Percentiles rank a stretch among this genome's conserved stretches.
phyloP scores from a whole-genome alignment of 345 rosid genomes.

The Brassica rapa region DNA sequence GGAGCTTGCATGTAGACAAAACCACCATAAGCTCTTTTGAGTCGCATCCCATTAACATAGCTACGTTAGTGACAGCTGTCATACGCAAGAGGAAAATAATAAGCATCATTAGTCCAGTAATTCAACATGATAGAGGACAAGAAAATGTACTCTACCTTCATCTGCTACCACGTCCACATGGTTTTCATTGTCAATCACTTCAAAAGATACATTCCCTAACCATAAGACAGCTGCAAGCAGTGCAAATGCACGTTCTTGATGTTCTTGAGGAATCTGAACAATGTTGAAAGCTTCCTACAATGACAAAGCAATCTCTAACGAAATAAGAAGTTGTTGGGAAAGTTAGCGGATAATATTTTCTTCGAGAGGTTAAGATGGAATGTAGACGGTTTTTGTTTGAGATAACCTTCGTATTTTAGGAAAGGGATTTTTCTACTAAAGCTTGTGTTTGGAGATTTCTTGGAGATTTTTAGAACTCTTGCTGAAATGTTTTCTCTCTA shows the following conservation, averaged over 20 bases:
- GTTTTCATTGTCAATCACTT: slow-evolving; percentile 68
- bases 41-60: slow-evolving; percentile 71
- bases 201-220: slow-evolving; percentile 82
- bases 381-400: no score
- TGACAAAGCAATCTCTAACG: background rate
- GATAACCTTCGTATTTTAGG: no score
- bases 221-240: slow-evolving; percentile 83
- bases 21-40: slow-evolving; percentile 55
- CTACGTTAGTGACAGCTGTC: slow-evolving; percentile 67
- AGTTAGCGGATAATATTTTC: no score
- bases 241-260: slow-evolving; percentile 72
- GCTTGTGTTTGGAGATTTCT: no score
- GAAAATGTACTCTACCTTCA: slow-evolving; percentile 60
- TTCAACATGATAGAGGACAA: slow-evolving; percentile 4
- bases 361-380: no score
- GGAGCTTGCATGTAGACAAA: slow-evolving; percentile 70
- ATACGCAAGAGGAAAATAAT: slow-evolving; percentile 26
- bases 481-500: no score
- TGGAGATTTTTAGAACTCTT: no score
- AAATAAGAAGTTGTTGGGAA: background rate
- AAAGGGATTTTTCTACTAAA: no score
- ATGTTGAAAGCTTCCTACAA: slow-evolving; percentile 69
- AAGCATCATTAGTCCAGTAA: background rate
- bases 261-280: slow-evolving; percentile 64
- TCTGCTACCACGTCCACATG: slow-evolving; percentile 72